Conservation (phyloP, 306 rosid genomes). For the Astragalus membranaceus region DNA sequence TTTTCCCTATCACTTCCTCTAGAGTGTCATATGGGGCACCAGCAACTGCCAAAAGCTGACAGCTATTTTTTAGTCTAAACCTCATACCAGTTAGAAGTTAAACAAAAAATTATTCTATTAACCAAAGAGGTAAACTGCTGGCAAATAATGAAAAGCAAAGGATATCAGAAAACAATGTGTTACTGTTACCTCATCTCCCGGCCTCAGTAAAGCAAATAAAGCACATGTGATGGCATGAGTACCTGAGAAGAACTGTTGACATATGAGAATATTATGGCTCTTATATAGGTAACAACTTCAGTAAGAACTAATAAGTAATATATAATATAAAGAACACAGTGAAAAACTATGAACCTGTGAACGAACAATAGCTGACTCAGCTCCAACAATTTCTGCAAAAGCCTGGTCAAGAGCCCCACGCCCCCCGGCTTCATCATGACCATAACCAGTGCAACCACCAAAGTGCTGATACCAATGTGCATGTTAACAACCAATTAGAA, state of each 20-base stretch:
- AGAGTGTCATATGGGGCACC: conserved; percentile 96
- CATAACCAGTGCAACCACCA: conserved; percentile 92
- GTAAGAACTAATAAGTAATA: not conserved
- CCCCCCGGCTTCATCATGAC: conserved; percentile 97
- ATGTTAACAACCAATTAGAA: conserved; percentile 3
- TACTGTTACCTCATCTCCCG: conserved; percentile 94
- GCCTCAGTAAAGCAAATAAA: conserved; percentile 73
- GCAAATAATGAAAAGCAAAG: conserved; percentile 15
- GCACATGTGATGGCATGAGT: conserved; percentile 95
- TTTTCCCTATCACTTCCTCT: conserved; percentile 92
- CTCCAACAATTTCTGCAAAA: conserved; percentile 89
- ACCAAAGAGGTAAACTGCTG: not conserved
- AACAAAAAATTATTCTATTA: not conserved
- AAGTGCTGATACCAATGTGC: conserved; percentile 55
- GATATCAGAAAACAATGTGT: conserved; percentile 18
- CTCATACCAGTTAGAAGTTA: conserved; percentile 10
- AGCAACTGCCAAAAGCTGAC: conserved; percentile 96
- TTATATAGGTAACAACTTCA: not conserved
- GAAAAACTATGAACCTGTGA: conserved; percentile 67
- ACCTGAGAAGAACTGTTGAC: conserved; percentile 89
- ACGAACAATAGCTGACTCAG: conserved; percentile 88
- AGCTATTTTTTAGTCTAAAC: conserved; percentile 43
- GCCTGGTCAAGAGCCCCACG: conserved; percentile 89
- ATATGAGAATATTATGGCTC: conserved; percentile 19
- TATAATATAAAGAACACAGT: not conserved